Base-by-base conservation (phyloP, 176 grass and related monocot species). In the Pontederia paniculata region DNA sequence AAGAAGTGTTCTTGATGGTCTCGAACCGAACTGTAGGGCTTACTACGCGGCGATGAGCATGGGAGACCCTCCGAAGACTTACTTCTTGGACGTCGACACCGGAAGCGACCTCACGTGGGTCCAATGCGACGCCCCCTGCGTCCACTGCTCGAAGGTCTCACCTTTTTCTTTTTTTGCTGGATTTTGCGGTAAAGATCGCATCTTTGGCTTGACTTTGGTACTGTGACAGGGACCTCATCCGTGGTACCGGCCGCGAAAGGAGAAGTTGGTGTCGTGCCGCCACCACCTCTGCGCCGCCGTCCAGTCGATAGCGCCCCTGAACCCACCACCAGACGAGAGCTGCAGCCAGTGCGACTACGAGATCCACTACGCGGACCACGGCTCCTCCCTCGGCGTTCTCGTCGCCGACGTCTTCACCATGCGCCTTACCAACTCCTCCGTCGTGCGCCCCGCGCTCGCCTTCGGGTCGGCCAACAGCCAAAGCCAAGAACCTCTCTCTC, bases 81-180 rank as follows among this genome's bases (percentile, higher is more conserved):
- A 91, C 72, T 88, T 77, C 69, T 70, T 98, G 18, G 93, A 98
- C 42, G 75, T 98, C 5, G 93, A 98, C 83, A 98, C 93, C 0
- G 93, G 93, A 19, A 98, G 86, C 54, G 86, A 88, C 21, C 86
- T 98, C 45, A 88, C 86, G n/a, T 98, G 93, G 93, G 65, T 98
- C 48, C 80, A 98, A 52, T 98, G 93, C 42, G 80, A 98, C 49
- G 86, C 86, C 1, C 93, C 93, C 20, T 98, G 93, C 71, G 68
- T 66, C 54, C 78, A 80, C 13, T 98, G 86, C 80, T 88, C 84
- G 73, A 90, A 84, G 71, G 86, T 45, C 11, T n/a, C 37, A 17
- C 16, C 37, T 20, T 11, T 18, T 23, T 57, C 18, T 53, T 22
- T 12, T 9, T 8, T 65, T n/a, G 25, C 54, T 6, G 17, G 7